Conservation (phyloP, 2,329 filamentous ascomycete genomes). For the Hypoxylon sp. region DNA sequence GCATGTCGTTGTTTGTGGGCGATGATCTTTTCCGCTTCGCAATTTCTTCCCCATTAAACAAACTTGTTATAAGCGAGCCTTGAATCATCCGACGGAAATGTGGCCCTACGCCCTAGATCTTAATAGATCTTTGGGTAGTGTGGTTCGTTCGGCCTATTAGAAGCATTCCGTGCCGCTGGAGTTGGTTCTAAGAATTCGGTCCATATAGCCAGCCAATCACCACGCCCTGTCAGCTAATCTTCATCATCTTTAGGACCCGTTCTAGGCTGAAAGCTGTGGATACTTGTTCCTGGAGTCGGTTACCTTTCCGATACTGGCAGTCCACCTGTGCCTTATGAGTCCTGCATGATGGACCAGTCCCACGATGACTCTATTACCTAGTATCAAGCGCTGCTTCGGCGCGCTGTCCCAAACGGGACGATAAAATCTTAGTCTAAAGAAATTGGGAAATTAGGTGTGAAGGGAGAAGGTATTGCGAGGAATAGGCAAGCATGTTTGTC, state of each 20-base stretch:
- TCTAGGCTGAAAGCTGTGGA: conserved; percentile 39
- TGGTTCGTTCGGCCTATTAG: conserved; percentile 24
- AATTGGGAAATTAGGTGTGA: conserved; percentile 30
- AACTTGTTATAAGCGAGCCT: conserved; percentile 38
- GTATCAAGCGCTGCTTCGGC: conserved; percentile 28
- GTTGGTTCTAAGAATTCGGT: conserved; percentile 18
- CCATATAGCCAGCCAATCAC: conserved; percentile 26
- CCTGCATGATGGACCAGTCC: conserved; percentile 14
- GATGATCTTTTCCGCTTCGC: conserved; percentile 46
- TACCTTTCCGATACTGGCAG: conserved; percentile 35
- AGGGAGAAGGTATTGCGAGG: neutral
- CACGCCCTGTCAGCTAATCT: conserved; percentile 3
- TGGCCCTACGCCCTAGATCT: conserved; percentile 31
- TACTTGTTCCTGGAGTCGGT: conserved; percentile 46
- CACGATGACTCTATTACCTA: conserved; percentile 14
- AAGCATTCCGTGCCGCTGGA: conserved; percentile 11
- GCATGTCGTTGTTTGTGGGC: conserved; percentile 34
- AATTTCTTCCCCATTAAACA: conserved; percentile 43
- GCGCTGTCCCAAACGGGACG: conserved; percentile 29
- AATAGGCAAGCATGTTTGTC: conserved; percentile 10
- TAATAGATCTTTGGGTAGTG: conserved; percentile 33
- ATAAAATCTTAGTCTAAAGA: conserved; percentile 11
- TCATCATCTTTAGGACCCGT: conserved; percentile 11
- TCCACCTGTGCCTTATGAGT: conserved; percentile 11
- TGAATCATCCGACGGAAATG: conserved; percentile 26